Base-by-base conservation (phyloP, 768 basidiomycete species). In the Fibroporia radiculosa region DNA sequence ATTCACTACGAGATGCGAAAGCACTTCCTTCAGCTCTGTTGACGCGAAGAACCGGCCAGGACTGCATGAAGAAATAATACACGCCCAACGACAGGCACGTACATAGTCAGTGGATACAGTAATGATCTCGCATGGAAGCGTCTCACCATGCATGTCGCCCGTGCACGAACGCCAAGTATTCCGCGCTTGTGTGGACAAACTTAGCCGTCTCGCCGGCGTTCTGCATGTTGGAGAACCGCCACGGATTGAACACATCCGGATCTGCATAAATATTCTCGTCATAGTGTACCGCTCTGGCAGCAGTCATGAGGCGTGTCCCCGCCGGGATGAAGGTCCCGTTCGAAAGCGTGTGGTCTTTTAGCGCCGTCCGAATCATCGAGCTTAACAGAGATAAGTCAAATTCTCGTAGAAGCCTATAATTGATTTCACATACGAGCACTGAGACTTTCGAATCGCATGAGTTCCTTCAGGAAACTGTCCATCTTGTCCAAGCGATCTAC, bases 41-140 rank as follows among this genome's bases (percentile, higher is more conserved):
- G 49, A 47, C 2, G 49, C 53, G 40, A 54, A 54, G 47, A 50
- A 54, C 16, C 49, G 45, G 12, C 49, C 49, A 1, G 45, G 42
- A 28, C 49, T 51, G 19, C 22, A 28, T 25, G 19, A 34, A n/a
- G n/a, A n/a, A n/a, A n/a, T n/a, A n/a, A 22, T 11, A 11, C 31
- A 32, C 16, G 16, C 16, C 16, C 31, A 32, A 32, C n/a, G n/a
- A n/a, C n/a, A n/a, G n/a, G n/a, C n/a, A n/a, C n/a, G n/a, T n/a
- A n/a, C n/a, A 14, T n/a, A 20, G 14, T 35, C 6, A 35, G 34
- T 32, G 29, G 29, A n/a, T 31, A 32, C 11, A 10, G 11, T 20
- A n/a, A 6, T 6, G n/a, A n/a, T n/a, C n/a, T n/a, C n/a, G n/a
- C n/a, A n/a, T n/a, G n/a, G 11, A 20, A 36, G 25, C 20, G 3